These are phyloP conservation scores for Saccharomycopsis synnaedendra DNA, from an alignment of 805 yeast species.

Conservation along the genomic window DNA sequence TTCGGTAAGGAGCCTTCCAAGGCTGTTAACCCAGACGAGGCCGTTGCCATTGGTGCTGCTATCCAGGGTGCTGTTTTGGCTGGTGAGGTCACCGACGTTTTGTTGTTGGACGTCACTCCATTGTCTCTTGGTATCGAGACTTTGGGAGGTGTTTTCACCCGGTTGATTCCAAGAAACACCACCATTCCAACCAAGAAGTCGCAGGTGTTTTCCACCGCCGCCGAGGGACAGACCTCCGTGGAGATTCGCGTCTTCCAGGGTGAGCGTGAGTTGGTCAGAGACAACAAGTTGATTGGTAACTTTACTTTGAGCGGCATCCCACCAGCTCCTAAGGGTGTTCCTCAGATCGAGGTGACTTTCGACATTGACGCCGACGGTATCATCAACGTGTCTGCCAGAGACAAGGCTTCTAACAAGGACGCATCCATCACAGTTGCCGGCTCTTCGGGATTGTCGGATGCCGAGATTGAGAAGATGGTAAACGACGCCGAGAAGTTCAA, in stretches of 20 bases:
- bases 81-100: slow-evolving; percentile 89
- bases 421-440: slow-evolving; percentile 96
- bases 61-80: slow-evolving; percentile 95
- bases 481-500: slow-evolving; percentile 83
- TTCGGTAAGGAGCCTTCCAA: slow-evolving; percentile 81
- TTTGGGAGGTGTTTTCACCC: slow-evolving; percentile 94
- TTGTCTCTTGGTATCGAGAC: slow-evolving; percentile 94
- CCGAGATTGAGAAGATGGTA: slow-evolving; percentile 86
- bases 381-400: slow-evolving; percentile 89
- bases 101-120: slow-evolving; percentile 82
- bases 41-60: slow-evolving; percentile 94
- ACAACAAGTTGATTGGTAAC: slow-evolving; percentile 95
- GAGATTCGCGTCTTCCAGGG: slow-evolving; percentile 99
- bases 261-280: slow-evolving; percentile 96
- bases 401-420: slow-evolving; percentile 87
- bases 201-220: slow-evolving; percentile 92
- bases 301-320: slow-evolving; percentile 92
- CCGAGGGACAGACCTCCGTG: slow-evolving; percentile 92
- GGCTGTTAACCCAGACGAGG: slow-evolving; percentile 92
- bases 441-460: slow-evolving; percentile 82
- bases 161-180: slow-evolving; percentile 85
- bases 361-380: slow-evolving; percentile 97
- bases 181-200: slow-evolving; percentile 96
- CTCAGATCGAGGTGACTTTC: slow-evolving; percentile 88
- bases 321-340: slow-evolving; percentile 92